Evolutionary conservation across 1,284 basidiomycete species (phyloP).

Genomic region (Termitomyces sp.): DNA sequence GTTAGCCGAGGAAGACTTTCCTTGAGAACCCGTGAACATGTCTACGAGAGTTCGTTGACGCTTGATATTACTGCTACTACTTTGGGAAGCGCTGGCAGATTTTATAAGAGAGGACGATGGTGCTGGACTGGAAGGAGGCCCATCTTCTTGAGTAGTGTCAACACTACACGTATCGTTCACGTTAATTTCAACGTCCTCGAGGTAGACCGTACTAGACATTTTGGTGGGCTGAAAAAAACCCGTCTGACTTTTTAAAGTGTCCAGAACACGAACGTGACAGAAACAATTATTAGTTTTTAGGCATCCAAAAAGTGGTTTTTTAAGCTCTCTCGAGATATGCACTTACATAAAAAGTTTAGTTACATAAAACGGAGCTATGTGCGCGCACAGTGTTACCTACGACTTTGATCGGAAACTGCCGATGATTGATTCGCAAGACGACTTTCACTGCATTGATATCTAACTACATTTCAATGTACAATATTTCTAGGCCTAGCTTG

Average conservation of each 20-base stretch:
- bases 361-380: too few species aligned
- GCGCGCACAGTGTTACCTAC: too few species aligned
- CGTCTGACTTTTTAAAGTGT: slow-evolving; percentile 2
- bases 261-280: slow-evolving; percentile 9
- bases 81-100: slow-evolving; percentile 1
- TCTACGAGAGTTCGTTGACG: slow-evolving; percentile 62
- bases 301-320: too few species aligned
- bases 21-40: slow-evolving; percentile 47
- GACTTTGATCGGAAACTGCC: too few species aligned
- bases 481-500: too few species aligned
- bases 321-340: too few species aligned
- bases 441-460: too few species aligned
- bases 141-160: slow-evolving; percentile 13
- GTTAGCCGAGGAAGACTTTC: slow-evolving; percentile 21
- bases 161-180: slow-evolving; percentile 1
- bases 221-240: slow-evolving; percentile 8
- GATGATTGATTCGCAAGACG: too few species aligned
- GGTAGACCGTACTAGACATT: slow-evolving; percentile 45
- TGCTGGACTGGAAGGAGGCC: neutral
- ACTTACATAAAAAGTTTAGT: too few species aligned
- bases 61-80: slow-evolving; percentile 33
- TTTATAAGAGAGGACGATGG: slow-evolving; percentile 5
- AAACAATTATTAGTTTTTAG: neutral
- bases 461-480: too few species aligned
- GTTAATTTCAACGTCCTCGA: slow-evolving; percentile 48